Evolutionary conservation across 441 rosid genomes (phyloP).

Genomic region (Croton setiger): DNA sequence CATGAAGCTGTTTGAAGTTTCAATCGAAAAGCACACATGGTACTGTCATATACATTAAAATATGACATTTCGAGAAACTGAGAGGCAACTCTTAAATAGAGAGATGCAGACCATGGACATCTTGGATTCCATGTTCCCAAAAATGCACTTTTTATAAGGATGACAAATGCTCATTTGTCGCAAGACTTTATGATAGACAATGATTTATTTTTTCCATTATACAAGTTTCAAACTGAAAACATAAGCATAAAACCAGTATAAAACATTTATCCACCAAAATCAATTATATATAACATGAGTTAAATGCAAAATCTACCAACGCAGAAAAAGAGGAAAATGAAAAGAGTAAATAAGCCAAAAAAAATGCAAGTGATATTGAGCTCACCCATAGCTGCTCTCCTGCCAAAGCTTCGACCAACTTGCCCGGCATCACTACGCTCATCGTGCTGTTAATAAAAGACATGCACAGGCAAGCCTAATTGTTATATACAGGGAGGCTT

Average conservation of each 20-base stretch:
- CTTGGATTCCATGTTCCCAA: neutral
- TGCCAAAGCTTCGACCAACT: slow-evolving; percentile 59
- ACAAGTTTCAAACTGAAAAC: neutral
- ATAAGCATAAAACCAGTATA: neutral
- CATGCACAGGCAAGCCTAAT: slow-evolving; percentile 83
- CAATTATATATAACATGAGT: neutral
- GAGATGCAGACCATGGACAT: neutral
- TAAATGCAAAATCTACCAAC: neutral
- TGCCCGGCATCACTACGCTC: slow-evolving; percentile 59
- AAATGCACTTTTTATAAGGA: neutral
- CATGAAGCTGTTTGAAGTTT: neutral
- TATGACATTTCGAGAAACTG: neutral
- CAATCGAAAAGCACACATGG: neutral
- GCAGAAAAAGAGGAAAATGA: neutral
- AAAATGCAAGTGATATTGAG: slow-evolving; percentile 8
- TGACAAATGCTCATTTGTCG: neutral
- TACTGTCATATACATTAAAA: neutral
- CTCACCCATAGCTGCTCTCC: slow-evolving; percentile 56
- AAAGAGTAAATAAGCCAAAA: neutral
- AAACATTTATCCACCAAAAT: neutral
- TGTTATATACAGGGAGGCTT: slow-evolving; percentile 58
- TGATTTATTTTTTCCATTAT: neutral
- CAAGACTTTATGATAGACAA: neutral
- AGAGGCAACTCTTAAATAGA: neutral
- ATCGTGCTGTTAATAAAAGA: slow-evolving; percentile 80